A percentile compares a stretch with the other conserved stretches of the same genome.
Conservation (phyloP, 2,329 filamentous ascomycete genomes). For the Pseudocercospora crystallina region DNA sequence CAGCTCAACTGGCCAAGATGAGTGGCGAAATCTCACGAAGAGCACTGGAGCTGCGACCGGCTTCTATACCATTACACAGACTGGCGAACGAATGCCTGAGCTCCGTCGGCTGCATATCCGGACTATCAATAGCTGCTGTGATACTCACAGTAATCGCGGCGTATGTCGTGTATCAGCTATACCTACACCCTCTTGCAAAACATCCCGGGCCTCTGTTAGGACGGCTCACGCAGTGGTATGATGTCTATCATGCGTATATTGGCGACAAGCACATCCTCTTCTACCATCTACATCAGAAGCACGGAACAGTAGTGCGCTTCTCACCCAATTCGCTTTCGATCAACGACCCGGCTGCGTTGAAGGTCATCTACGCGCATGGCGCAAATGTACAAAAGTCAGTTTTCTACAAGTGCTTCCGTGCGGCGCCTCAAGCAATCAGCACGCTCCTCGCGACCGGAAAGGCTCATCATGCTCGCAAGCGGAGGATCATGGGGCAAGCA, state of each 20-base stretch:
- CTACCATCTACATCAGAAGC: constrained; percentile 25
- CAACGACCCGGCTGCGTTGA: constrained; percentile 37
- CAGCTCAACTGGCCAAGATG: constrained; percentile 5
- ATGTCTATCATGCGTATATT: constrained; percentile 30
- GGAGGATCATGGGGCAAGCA: constrained; percentile 46
- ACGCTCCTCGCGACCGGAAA: constrained; percentile 48
- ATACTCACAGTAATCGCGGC: constrained; percentile 10
- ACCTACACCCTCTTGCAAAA: constrained; percentile 27
- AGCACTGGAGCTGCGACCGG: constrained; percentile 5
- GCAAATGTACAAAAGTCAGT: constrained; percentile 51
- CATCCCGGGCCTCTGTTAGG: constrained; percentile 29
- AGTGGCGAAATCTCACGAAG: constrained; percentile 8
- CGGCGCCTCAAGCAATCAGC: constrained; percentile 41
- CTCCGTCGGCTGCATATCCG: constrained; percentile 15
- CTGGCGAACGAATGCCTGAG: constrained; percentile 8
- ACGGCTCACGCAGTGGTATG: constrained; percentile 24
- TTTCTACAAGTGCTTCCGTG: constrained; percentile 49
- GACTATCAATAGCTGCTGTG: constrained; percentile 6
- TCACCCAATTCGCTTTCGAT: constrained; percentile 29
- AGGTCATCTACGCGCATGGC: constrained; percentile 50
- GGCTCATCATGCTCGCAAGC: constrained; percentile 46
- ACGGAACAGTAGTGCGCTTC: constrained; percentile 28
- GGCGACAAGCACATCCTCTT: constrained; percentile 31
- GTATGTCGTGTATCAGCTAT: constrained; percentile 26
- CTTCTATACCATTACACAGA: background rate